A percentile compares a stretch with the other conserved stretches of the same genome.
Conservation (phyloP, 768 basidiomycete species). For the Suillus clintonianus region DNA sequence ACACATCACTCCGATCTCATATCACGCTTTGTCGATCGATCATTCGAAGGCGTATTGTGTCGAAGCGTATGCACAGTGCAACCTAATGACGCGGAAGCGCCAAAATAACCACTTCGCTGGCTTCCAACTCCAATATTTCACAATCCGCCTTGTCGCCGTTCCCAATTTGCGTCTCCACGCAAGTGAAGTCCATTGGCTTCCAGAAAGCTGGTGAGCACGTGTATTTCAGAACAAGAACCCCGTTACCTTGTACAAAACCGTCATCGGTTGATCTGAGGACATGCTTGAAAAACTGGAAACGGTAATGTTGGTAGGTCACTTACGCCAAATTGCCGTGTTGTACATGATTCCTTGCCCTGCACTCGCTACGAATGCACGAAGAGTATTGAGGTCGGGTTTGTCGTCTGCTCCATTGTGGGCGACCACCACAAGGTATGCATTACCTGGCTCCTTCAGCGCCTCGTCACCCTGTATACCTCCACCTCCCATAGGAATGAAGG, state of each 20-base stretch:
- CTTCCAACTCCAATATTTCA: constrained; percentile 69
- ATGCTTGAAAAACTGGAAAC: constrained; percentile 7
- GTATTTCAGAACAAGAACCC: constrained; percentile 2
- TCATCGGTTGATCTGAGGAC: constrained; percentile 86
- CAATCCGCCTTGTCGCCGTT: constrained; percentile 79
- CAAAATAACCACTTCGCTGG: constrained; percentile 33
- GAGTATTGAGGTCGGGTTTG: constrained; percentile 69
- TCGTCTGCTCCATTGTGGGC: constrained; percentile 78
- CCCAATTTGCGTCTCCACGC: constrained; percentile 93
- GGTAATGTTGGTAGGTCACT: constrained; percentile 37
- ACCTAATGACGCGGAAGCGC: constrained; percentile 15
- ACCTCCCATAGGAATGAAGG: constrained; percentile 92
- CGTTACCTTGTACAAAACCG: constrained; percentile 69
- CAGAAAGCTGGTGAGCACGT: constrained; percentile 19
- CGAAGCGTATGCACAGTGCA: no score
- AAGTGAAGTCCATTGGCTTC: constrained; percentile 78
- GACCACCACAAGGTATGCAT: constrained; percentile 81
- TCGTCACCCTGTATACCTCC: constrained; percentile 41
- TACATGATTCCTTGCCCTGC: constrained; percentile 87
- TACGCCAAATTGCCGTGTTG: constrained; percentile 85
- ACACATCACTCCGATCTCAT: neutral
- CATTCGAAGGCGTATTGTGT: neutral
- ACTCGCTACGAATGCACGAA: constrained; percentile 82
- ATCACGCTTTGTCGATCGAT: neutral
- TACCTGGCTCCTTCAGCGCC: constrained; percentile 48